phyloP scores from a whole-genome alignment of 352 stramenopile species.

The Elongisporangium undulatum region DNA sequence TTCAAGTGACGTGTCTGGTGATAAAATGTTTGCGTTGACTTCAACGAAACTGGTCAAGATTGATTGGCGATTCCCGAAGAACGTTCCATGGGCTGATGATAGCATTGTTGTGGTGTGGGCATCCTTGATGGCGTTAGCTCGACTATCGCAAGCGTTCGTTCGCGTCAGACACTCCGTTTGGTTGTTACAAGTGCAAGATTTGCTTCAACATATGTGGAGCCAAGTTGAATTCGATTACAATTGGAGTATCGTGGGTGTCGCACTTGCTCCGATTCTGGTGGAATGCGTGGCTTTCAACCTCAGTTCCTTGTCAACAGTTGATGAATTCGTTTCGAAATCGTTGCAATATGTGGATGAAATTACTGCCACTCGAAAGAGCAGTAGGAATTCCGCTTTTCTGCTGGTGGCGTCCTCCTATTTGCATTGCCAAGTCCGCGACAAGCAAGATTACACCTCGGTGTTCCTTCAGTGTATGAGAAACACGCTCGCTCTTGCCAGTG shows the following conservation, averaged over 20 bases:
- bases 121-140: constrained; percentile 27
- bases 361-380: not conserved
- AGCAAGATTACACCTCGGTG: constrained; percentile 15
- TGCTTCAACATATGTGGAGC: constrained; percentile 28
- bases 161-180: constrained; percentile 27
- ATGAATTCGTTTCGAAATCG: constrained; percentile 27
- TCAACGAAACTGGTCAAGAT: not conserved
- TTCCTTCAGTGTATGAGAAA: constrained; percentile 12
- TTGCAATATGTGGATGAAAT: constrained; percentile 15
- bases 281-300: constrained; percentile 31
- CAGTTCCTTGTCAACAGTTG: constrained; percentile 13
- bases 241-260: constrained; percentile 18
- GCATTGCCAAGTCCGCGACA: constrained; percentile 13
- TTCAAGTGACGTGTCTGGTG: constrained; percentile 3
- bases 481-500: constrained; percentile 7
- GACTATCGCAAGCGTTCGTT: constrained; percentile 22
- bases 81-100: constrained; percentile 3
- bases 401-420: constrained; percentile 20
- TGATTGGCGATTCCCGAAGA: not conserved
- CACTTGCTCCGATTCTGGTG: constrained; percentile 31
- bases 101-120: constrained; percentile 18
- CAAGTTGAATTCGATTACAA: not conserved
- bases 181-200: constrained; percentile 31
- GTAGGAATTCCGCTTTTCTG: constrained; percentile 12
- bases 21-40: constrained; percentile 16